Evolutionary conservation across 768 basidiomycete genomes (phyloP), one percentile per base, ranked within the genome.

Genomic region (Xerocomus potaroensis): DNA sequence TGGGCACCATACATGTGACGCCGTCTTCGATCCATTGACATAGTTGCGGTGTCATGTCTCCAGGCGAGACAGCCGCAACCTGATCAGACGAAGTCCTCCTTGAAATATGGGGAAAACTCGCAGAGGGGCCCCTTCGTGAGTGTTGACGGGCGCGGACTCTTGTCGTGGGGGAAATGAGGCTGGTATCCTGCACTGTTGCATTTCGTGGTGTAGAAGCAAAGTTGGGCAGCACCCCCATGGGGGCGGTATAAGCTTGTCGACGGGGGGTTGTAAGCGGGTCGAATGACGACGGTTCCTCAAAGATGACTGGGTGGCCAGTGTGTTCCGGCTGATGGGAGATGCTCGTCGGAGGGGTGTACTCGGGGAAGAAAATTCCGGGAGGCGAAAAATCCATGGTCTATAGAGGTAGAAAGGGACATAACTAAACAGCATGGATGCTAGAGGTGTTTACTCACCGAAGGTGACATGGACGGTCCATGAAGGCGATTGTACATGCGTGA

Each of bases 11-110:
- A 26, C 59, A 61, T 8, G 35, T 9, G 0, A 19, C 16, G 1
- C 49, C 53, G n/a, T 56, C 34, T 0, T 34, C 38, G 1, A 27
- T 1, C 59, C 59, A 63, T 2, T 23, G 4, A 16, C 61, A 62
- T 1, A 1, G 9, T 16, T 41, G 43, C 0, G 8, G 14, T 15
- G 23, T 9, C 12, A 3, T 11, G 5, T 38, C 16, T 11, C 8
- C 15, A 7, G 23, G 24, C 1, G 15, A n/a, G 21, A 8, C 3
- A 0, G 29, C 1, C 8, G 40, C 22, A 1, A 39, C 19, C 1
- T 47, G 53, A 3, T 41, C 8, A 4, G 57, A 53, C 3, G 21
- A 29, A 11, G 49, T 21, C 15, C 45, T 48, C 12, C 2, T 29
- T 1, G 35, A 12, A 2, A 0, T 29, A 18, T 19, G n/a, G 11